Percentiles rank a stretch among this genome's conserved stretches.
Conservation (phyloP, 2,329 filamentous ascomycete genomes). For the Aureobasidium lini region DNA sequence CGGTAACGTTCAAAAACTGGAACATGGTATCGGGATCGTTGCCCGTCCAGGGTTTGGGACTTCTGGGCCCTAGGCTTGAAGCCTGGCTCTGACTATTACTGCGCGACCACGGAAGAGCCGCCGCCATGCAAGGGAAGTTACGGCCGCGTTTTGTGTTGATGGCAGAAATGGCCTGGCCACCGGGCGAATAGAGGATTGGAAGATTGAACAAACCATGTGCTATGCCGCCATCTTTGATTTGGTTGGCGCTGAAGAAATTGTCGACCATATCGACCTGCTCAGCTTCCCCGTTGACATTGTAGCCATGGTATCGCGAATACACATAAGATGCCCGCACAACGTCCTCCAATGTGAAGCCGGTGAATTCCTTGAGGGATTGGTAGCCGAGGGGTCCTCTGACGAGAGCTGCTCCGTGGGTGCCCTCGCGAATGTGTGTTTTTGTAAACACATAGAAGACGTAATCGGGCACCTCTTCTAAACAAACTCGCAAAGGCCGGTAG, state of each 20-base stretch:
- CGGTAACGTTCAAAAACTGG: neutral
- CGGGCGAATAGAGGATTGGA: neutral
- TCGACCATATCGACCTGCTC: neutral
- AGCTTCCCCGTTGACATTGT: neutral
- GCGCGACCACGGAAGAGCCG: neutral
- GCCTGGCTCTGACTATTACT: too few species aligned
- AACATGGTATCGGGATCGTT: neutral
- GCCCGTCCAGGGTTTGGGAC: neutral
- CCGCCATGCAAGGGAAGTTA: conserved; percentile 2
- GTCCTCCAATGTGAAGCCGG: neutral
- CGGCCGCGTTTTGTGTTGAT: neutral
- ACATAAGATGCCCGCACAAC: neutral
- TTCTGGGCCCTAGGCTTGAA: too few species aligned
- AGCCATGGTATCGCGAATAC: neutral
- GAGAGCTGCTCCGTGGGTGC: neutral
- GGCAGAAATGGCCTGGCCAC: neutral
- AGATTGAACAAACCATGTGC: neutral
- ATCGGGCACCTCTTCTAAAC: neutral
- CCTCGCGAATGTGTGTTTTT: neutral
- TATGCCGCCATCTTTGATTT: neutral
- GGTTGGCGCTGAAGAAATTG: neutral
- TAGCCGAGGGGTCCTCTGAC: neutral
- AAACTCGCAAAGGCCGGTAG: neutral
- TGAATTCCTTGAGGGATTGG: neutral
- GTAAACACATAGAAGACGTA: conserved; percentile 1